phyloP scores from a whole-genome alignment of 768 basidiomycete species.

The Sistotremastrum suecicum region DNA sequence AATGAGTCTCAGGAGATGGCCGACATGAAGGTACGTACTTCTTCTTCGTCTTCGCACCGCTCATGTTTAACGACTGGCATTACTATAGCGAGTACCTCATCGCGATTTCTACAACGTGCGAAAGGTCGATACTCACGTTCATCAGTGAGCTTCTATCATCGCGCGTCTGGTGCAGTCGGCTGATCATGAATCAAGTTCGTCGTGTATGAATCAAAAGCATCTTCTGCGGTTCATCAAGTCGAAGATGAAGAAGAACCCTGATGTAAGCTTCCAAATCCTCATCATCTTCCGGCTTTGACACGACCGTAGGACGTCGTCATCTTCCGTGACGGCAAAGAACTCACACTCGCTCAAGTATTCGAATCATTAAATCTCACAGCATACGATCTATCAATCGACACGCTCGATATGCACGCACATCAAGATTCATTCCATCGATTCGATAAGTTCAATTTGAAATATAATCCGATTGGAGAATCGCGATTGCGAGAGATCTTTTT shows the following conservation, averaged over 20 bases:
- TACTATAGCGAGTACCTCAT: constrained; percentile 58
- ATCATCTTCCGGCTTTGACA: neutral
- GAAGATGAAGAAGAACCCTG: constrained; percentile 84
- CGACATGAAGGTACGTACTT: constrained; percentile 79
- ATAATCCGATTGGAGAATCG: constrained; percentile 94
- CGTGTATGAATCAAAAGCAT: constrained; percentile 99
- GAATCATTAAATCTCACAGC: constrained; percentile 88
- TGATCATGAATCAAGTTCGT: constrained; percentile 30
- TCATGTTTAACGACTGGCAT: neutral
- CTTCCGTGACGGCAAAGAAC: constrained; percentile 78
- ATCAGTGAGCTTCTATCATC: constrained; percentile 30
- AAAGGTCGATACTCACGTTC: constrained; percentile 98
- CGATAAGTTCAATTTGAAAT: constrained; percentile 96
- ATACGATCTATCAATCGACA: constrained; percentile 97
- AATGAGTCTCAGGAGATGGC: constrained; percentile 91
- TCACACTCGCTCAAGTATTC: constrained; percentile 91
- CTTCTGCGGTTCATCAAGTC: constrained; percentile 95
- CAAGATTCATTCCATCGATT: constrained; percentile 97
- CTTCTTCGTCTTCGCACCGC: neutral
- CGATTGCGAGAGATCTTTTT: constrained; percentile 92
- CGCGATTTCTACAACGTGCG: constrained; percentile 96
- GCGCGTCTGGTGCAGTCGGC: no score
- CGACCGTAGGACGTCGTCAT: constrained; percentile 76
- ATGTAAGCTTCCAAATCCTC: constrained; percentile 31
- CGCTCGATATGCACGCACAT: constrained; percentile 98